Evolutionary conservation across 805 yeast genomes (phyloP), one percentile per base, ranked within the genome.

Genomic region (Metschnikowia orientalis): DNA sequence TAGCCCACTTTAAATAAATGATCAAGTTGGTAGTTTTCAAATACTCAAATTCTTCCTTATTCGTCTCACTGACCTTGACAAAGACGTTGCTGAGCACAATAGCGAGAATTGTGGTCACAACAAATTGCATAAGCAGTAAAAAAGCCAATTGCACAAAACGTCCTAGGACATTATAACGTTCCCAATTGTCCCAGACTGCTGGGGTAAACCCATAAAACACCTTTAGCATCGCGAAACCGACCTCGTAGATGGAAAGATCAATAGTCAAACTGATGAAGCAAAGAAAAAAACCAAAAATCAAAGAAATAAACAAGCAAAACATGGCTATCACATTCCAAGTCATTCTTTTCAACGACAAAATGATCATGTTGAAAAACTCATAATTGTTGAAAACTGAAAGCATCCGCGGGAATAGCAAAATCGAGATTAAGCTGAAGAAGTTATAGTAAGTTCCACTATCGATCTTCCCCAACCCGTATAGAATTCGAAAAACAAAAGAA

Each of bases 181-280:
- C 53, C 79, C 79, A 74, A 34, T 67, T 69, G 28, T 63, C 61
- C 80, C 80, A 75, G 3, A 75, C 79, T 0, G 78, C 72, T 0
- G 80, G 79, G 2, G 80, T 75, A 48, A 70, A 75, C 1, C 80
- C 80, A 47, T 73, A 74, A 40, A 75, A 63, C 3, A 75, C 58
- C 48, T 72, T 71, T 27, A 73, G 50, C 61, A 73, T 60, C 37
- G 69, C 75, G 45, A 67, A 73, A 9, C 75, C 69, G 14, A 75
- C 73, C 21, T 67, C 61, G 23, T 56, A 50, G 12, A 70, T 55
- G 31, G 65, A 56, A 22, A 63, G 49, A 31, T 67, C 67, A 8
- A 60, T 47, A 4, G 74, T 73, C 24, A 73, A 57, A 28, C 71
- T 61, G 6, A 75, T 65, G 39, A 75, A 70, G 22, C 75, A 70